A percentile compares a stretch with the other conserved stretches of the same genome.
These are phyloP conservation scores for Trypanosoma congolense DNA, from an alignment of 208 protist genomes.

Conservation along the genomic window DNA sequence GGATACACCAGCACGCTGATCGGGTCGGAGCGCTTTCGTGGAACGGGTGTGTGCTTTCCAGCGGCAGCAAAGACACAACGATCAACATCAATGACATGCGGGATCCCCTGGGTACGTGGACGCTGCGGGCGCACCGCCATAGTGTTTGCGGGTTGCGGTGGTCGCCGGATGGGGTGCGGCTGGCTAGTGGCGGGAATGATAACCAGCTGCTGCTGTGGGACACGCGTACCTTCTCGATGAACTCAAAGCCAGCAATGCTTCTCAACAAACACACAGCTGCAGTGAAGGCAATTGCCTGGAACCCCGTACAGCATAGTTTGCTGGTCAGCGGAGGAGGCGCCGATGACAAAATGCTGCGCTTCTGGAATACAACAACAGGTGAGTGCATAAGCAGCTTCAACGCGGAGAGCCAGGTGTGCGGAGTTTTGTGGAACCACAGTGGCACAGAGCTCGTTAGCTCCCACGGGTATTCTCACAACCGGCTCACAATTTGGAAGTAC, in stretches of 20 bases:
- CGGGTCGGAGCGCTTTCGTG: slow-evolving; percentile 93
- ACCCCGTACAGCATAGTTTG: slow-evolving; percentile 92
- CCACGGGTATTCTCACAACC: slow-evolving; percentile 98
- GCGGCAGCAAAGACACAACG: slow-evolving; percentile 91
- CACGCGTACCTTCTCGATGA: slow-evolving; percentile 28
- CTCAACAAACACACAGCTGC: slow-evolving; percentile 94
- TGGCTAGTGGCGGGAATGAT: slow-evolving; percentile 98
- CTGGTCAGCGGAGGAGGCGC: slow-evolving; percentile 98
- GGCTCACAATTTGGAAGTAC: slow-evolving; percentile 99
- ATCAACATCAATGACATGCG: slow-evolving; percentile 95
- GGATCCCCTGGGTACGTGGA: slow-evolving; percentile 47
- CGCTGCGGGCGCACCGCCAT: slow-evolving; percentile 86
- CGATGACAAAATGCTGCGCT: slow-evolving; percentile 95
- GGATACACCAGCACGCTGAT: slow-evolving; percentile 81
- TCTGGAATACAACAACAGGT: slow-evolving; percentile 97
- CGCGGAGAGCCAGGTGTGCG: slow-evolving; percentile 96
- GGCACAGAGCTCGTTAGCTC: slow-evolving; percentile 97
- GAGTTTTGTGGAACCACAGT: slow-evolving; percentile 92
- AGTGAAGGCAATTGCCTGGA: slow-evolving; percentile 99
- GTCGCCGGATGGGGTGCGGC: slow-evolving; percentile 85
- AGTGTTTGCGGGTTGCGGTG: slow-evolving; percentile 97
- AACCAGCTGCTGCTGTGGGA: slow-evolving; percentile 97
- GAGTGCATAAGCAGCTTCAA: slow-evolving; percentile 92
- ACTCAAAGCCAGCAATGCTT: slow-evolving; percentile 56
- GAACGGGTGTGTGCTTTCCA: slow-evolving; percentile 89